Base-by-base conservation (phyloP, 371 early-diverging fungal species). In the Chytridiales sp. region DNA sequence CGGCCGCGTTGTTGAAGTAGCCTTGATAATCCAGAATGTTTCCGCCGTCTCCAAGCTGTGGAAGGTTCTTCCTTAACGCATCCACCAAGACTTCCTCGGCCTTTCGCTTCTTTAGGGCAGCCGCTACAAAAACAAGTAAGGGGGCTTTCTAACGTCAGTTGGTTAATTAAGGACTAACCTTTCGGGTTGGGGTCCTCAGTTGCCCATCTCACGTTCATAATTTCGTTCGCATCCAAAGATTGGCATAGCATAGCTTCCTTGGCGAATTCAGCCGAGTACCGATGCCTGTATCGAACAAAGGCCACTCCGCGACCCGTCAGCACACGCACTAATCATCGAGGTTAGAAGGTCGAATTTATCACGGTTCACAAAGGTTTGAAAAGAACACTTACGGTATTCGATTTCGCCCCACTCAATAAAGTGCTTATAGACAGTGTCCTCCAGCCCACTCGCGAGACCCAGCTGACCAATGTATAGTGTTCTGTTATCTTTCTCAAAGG, bases 181-280 rank as follows among this genome's bases (percentile, higher is more conserved):
- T 70, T 70, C 8, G 90, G 86, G 65, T 90, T 89, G 1, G 90
- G 89, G 67, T 91, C 90, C 50, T 88, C 89, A 0, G 85, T 86
- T 1, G 93, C 93, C 93, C 93, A 92, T 5, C 81, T 71, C 1
- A 81, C 74, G 50, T 77, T 79, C 17, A 81, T 57, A 48, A 76
- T 60, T 62, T 80, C 80, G 39, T 71, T 69, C 8, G 43, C 56
- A 59, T 93, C 91, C 46, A 93, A 61, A 13, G 84, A 76, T 56
- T 93, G 93, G 48, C 85, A 84, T 64, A 83, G 79, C 93, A 93
- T 93, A 8, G 92, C 93, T 67, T 92, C 93, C 66, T 88, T 88
- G 8, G 92, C 92, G 72, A 93, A 91, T 72, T 93, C 93, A 2
- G 93, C 92, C 64, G 82, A 85, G 19, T 76, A 64, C 40, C 90